Evolutionary conservation across 139 green algal species (phyloP).

Genomic region (Micractinium sp.): DNA sequence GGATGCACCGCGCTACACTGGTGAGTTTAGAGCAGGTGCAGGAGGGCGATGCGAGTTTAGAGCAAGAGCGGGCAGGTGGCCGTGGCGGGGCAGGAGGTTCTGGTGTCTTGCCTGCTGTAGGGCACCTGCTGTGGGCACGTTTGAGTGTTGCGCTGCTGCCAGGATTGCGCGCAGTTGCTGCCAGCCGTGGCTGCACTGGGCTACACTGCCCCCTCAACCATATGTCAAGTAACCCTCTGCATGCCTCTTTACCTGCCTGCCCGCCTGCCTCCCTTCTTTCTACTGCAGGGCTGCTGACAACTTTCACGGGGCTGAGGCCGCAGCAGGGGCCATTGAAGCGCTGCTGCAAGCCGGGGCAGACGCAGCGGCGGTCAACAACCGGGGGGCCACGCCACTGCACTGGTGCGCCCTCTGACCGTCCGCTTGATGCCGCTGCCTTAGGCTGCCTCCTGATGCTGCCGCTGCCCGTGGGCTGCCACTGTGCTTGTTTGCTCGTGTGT

Average conservation of each 20-base stretch:
- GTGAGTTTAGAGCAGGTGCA: not conserved
- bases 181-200: too few relatives aligned
- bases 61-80: too few relatives aligned
- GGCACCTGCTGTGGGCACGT: too few relatives aligned
- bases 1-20: slow-evolving; percentile 11
- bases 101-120: too few relatives aligned
- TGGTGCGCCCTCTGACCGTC: not conserved
- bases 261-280: not conserved
- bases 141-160: not conserved
- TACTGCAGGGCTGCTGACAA: slow-evolving; percentile 18
- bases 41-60: too few relatives aligned
- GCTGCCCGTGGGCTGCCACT: too few relatives aligned
- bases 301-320: not conserved
- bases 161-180: too few relatives aligned
- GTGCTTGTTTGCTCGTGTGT: too few relatives aligned
- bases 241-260: not conserved
- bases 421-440: not conserved
- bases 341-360: slow-evolving; percentile 5
- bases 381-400: slow-evolving; percentile 18
- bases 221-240: not conserved
- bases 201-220: too few relatives aligned
- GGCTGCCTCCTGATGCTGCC: not conserved
- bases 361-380: not conserved
- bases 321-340: not conserved
- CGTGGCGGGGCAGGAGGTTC: too few relatives aligned